Evolutionary conservation across 257 asterid genomes (phyloP).

Genomic region (Scutellaria galericulata): DNA sequence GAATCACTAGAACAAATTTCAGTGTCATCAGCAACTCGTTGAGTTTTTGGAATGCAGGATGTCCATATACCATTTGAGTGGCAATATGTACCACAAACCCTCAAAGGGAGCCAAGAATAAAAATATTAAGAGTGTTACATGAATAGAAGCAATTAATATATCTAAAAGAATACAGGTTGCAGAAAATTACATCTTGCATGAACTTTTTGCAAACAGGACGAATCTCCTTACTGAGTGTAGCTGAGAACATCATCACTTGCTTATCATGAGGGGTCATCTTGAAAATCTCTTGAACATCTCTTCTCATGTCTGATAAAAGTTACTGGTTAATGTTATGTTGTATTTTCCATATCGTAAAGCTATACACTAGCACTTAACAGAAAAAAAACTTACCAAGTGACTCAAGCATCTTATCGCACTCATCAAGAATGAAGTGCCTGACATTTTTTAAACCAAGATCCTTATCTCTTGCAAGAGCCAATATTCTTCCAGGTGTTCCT

Average conservation of each 20-base stretch:
- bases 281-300: slow-evolving; percentile 81
- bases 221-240: slow-evolving; percentile 85
- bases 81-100: background rate
- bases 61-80: background rate
- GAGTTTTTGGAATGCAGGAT: background rate
- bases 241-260: slow-evolving; percentile 96
- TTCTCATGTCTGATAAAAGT: slow-evolving; percentile 67
- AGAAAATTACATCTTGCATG: slow-evolving; percentile 81
- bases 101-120: background rate
- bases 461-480: slow-evolving; percentile 47
- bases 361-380: background rate
- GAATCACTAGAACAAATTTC: background rate
- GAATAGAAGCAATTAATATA: slow-evolving; percentile 17
- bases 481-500: slow-evolving; percentile 55
- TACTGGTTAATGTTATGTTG: background rate
- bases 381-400: slow-evolving; percentile 44
- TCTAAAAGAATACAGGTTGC: slow-evolving; percentile 37
- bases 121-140: background rate
- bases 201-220: slow-evolving; percentile 93
- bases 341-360: background rate
- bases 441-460: slow-evolving; percentile 50
- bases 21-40: background rate
- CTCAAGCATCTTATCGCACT: slow-evolving; percentile 57
- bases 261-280: slow-evolving; percentile 87
- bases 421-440: slow-evolving; percentile 54